phyloP scores from a whole-genome alignment of 768 basidiomycete species.

The Strobilomyces echinocephalus region DNA sequence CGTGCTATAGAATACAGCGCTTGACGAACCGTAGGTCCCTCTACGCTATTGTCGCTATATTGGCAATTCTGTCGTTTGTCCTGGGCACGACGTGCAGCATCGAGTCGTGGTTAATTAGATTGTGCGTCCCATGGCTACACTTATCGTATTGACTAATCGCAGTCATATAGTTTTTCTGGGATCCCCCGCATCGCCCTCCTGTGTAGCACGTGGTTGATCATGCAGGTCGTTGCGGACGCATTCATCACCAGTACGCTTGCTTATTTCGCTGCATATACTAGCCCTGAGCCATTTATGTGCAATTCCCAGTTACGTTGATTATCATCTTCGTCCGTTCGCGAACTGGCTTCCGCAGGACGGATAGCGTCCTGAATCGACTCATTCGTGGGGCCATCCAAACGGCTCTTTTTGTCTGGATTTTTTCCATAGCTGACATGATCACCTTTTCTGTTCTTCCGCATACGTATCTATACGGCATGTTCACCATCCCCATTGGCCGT shows the following conservation, averaged over 20 bases:
- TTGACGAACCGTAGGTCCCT: background rate
- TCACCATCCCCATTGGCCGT: background rate
- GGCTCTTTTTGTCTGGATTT: background rate
- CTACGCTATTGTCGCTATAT: background rate
- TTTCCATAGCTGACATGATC: background rate
- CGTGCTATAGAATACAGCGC: background rate
- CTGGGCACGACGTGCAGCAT: too few species aligned
- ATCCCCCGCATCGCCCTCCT: constrained; percentile 37
- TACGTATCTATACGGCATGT: background rate
- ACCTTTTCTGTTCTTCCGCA: background rate
- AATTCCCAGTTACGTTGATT: background rate
- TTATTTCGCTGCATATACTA: background rate
- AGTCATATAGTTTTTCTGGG: constrained; percentile 33
- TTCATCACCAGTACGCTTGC: background rate
- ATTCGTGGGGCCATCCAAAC: background rate
- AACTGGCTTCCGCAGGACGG: background rate
- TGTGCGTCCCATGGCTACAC: constrained; percentile 26
- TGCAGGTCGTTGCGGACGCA: background rate
- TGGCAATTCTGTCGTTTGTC: background rate
- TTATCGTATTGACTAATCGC: background rate
- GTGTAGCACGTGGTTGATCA: background rate
- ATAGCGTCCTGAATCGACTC: background rate
- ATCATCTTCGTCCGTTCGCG: background rate
- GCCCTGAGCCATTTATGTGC: too few species aligned
- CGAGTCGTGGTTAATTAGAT: too few species aligned